Evolutionary conservation across 768 basidiomycete species (phyloP), one percentile per base, ranked within the genome.

Genomic region (Boletus eberwhitei): DNA sequence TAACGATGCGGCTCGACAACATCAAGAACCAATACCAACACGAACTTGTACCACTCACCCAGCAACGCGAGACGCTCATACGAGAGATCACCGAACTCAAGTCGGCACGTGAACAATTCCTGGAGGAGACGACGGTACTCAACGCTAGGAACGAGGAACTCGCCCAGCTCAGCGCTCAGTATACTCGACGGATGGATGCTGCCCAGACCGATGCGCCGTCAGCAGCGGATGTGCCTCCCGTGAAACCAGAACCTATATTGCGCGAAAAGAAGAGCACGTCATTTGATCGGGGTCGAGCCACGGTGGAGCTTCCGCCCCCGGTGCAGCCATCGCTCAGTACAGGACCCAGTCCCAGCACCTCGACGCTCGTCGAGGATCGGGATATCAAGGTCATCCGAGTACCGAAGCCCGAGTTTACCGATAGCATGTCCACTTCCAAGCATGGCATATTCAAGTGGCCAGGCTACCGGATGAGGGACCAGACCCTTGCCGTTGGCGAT

Each of bases 71-170:
- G 62, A 77, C 78, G 2, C 74, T 98, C 29, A 68, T 76, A 21
- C 79, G 92, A 43, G 96, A 98, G 72, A 85, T 98, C 52, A 75
- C 79, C 3, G 95, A 98, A 63, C 85, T 99, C 46, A 86, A 85
- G 65, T 87, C 89, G 16, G 84, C 89, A 1, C 84, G 92, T 32
- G 93, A 97, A 59, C 81, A 87, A 39, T 88, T 90, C 72, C 74
- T 95, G 38, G 95, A 96, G 64, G 97, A 99, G 74, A 90, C 93
- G 1, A 88, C 93, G 0, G 86, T 87, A 21, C 80, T 99, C 47
- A 93, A 92, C 67, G 86, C 86, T 7, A 85, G 93, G 45, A 98
- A 98, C 73, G 93, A 95, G 63, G 91, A 95, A 68, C 79, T 99
- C 7, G 88, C 90, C 1, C 89, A 93, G 68, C 81, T 98, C 41